Conservation (phyloP, 345 rosid species). For the Populus deltoides region DNA sequence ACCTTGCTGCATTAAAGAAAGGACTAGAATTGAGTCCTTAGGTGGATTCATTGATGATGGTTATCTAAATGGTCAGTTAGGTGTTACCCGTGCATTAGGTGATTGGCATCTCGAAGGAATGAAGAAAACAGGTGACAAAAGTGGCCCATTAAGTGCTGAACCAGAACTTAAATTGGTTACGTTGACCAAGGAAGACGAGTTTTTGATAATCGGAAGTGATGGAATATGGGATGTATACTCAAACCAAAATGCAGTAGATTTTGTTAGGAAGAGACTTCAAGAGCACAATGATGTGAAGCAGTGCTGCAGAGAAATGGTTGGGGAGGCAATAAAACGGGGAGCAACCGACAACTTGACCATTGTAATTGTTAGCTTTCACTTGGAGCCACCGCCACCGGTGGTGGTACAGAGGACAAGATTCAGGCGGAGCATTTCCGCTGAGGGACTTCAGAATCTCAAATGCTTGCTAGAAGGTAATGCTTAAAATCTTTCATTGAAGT, state of each 20-base stretch:
- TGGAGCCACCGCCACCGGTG: slow-evolving; percentile 51
- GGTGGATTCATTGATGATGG: slow-evolving; percentile 66
- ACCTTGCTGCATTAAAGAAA: slow-evolving; percentile 56
- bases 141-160: slow-evolving; percentile 73
- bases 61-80: slow-evolving; percentile 69
- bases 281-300: slow-evolving; percentile 66
- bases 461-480: slow-evolving; percentile 34
- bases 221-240: slow-evolving; percentile 85
- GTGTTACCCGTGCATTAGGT: slow-evolving; percentile 79
- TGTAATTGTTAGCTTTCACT: slow-evolving; percentile 66
- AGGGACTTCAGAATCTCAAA: slow-evolving; percentile 51
- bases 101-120: slow-evolving; percentile 72
- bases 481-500: slow-evolving; percentile 2
- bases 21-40: slow-evolving; percentile 53
- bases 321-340: slow-evolving; percentile 66
- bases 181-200: slow-evolving; percentile 70
- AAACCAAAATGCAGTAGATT: slow-evolving; percentile 77
- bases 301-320: slow-evolving; percentile 68
- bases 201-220: slow-evolving; percentile 72
- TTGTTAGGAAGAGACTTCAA: slow-evolving; percentile 62
- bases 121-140: slow-evolving; percentile 39
- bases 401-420: slow-evolving; percentile 43
- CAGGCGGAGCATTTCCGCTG: slow-evolving; percentile 66
- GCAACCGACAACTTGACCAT: slow-evolving; percentile 70
- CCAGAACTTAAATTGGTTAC: slow-evolving; percentile 67